A percentile compares a stretch with the other conserved stretches of the same genome.
Conservation (phyloP, 2,329 filamentous ascomycete species). For the Aureobasidium musti region DNA sequence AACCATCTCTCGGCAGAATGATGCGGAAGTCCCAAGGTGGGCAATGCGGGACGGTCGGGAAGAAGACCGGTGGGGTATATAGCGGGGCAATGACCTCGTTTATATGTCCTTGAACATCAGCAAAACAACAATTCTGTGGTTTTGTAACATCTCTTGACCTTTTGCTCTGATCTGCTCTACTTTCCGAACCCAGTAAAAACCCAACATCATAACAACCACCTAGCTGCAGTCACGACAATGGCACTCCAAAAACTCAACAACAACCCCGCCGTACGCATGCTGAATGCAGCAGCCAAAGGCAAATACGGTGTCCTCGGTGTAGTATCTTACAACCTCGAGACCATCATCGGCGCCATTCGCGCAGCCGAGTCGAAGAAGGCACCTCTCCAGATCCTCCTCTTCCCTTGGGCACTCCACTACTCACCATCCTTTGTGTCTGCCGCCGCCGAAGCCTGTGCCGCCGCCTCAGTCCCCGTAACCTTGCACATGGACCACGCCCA, state of each 20-base stretch:
- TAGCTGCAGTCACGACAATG: slow-evolving; percentile 26
- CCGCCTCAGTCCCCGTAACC: slow-evolving; percentile 47
- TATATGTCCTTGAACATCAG: slow-evolving; percentile 11
- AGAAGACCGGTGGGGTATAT: slow-evolving; percentile 24
- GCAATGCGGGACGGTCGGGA: slow-evolving; percentile 11
- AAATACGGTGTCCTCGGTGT: slow-evolving; percentile 42
- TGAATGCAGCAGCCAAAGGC: slow-evolving; percentile 39
- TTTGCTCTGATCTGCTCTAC: background rate
- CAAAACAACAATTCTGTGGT: background rate
- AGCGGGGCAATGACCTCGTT: slow-evolving; percentile 27
- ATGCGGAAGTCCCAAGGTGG: slow-evolving; percentile 3
- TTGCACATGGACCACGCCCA: slow-evolving; percentile 54
- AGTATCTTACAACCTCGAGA: slow-evolving; percentile 59
- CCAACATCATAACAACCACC: background rate
- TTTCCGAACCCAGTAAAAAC: too few relatives aligned
- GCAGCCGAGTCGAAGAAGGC: slow-evolving; percentile 68
- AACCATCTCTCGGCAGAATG: slow-evolving; percentile 7
- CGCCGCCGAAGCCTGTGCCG: slow-evolving; percentile 48
- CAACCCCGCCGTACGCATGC: slow-evolving; percentile 41
- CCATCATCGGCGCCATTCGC: slow-evolving; percentile 66
- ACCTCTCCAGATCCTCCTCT: slow-evolving; percentile 70
- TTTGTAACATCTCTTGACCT: background rate
- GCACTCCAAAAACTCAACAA: slow-evolving; percentile 34
- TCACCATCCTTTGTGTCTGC: slow-evolving; percentile 55
- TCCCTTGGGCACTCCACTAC: slow-evolving; percentile 72